Base-by-base conservation (phyloP, 2,329 filamentous ascomycete genomes). In the Xylaria sp. region DNA sequence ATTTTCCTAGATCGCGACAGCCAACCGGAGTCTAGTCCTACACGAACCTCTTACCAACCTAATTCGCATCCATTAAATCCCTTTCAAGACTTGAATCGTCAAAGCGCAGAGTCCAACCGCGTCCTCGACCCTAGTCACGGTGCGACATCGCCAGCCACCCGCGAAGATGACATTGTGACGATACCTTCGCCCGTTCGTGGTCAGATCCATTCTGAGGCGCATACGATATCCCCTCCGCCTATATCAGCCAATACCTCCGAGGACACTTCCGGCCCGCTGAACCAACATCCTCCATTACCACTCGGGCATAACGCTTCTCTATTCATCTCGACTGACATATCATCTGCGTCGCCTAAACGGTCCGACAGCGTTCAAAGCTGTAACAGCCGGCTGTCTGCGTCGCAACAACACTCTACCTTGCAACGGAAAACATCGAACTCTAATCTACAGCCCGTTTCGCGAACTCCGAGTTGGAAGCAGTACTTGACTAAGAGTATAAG, bases 381-480 rank as follows among this genome's bases (percentile, higher is more conserved):
- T 69, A 69, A 65, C 65, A 69, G 74, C 15, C 70, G 69, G 62
- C 73, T 77, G 47, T 78, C 79, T 15, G 71, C 76, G 6, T 73
- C 77, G 20, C 75, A 74, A 51, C 71, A 71, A 29, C 74, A 76
- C 5, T 75, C 68, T 42, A 71, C 69, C 44, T 72, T 83, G 33
- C 78, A 80, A 38, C 80, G 78, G 69, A 80, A 82, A 67, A 72
- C 78, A 10, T 84, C 83, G 0, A 75, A 78, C 4, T 80, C 84
- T 22, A 85, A 79, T 36, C 75, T 87, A n/a, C 80, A 79, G 53
- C 84, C 85, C 5, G 75, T 89, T 20, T 86, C 86, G 25, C 82
- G 87, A 71, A 89, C 87, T 0, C 87, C 87, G 2, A 90, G 88
- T 74, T 77, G 89, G 67, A 89, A 89, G 73, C 82, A 85, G n/a